A percentile compares a stretch with the other conserved stretches of the same genome.
Conservation (phyloP, 2,329 filamentous ascomycete genomes). For the Epicoccum nigrum region DNA sequence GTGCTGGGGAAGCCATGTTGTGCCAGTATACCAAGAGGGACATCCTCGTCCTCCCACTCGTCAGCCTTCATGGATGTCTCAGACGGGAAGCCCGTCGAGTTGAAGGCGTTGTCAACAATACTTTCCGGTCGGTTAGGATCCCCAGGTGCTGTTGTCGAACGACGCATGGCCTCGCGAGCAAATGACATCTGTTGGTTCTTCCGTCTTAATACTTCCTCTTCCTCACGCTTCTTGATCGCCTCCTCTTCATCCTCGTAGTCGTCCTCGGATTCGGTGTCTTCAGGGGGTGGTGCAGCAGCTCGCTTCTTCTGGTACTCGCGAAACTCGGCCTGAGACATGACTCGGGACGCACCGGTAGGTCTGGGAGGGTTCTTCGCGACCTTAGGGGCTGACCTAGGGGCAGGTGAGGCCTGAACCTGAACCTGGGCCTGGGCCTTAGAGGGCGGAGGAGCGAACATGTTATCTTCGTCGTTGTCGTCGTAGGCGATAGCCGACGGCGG, state of each 20-base stretch:
- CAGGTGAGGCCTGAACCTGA: constrained; percentile 7
- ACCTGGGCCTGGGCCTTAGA: constrained; percentile 17
- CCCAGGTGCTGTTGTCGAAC: constrained; percentile 40
- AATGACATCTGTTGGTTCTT: constrained; percentile 45
- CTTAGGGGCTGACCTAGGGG: constrained; percentile 17
- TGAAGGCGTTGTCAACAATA: constrained; percentile 20
- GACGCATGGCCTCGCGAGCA: constrained; percentile 42
- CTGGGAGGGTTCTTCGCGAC: constrained; percentile 20
- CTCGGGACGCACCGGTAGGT: constrained; percentile 23
- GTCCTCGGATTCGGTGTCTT: constrained; percentile 41
- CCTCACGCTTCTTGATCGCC: constrained; percentile 39
- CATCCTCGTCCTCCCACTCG: constrained; percentile 48
- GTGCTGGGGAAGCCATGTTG: constrained; percentile 46
- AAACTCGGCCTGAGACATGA: constrained; percentile 45
- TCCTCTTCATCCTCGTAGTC: constrained; percentile 50
- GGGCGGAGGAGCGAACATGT: constrained; percentile 35
- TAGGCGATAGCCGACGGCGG: constrained; percentile 25
- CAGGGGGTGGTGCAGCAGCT: constrained; percentile 30
- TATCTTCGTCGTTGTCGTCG: constrained; percentile 37
- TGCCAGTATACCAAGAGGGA: constrained; percentile 47
- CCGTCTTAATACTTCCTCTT: constrained; percentile 41
- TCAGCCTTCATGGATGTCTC: constrained; percentile 45
- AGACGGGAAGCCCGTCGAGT: constrained; percentile 42
- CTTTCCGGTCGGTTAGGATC: constrained; percentile 25
- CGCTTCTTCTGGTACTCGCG: constrained; percentile 38